Conservation (phyloP, 345 rosid species). For the Ceriops decandra region DNA sequence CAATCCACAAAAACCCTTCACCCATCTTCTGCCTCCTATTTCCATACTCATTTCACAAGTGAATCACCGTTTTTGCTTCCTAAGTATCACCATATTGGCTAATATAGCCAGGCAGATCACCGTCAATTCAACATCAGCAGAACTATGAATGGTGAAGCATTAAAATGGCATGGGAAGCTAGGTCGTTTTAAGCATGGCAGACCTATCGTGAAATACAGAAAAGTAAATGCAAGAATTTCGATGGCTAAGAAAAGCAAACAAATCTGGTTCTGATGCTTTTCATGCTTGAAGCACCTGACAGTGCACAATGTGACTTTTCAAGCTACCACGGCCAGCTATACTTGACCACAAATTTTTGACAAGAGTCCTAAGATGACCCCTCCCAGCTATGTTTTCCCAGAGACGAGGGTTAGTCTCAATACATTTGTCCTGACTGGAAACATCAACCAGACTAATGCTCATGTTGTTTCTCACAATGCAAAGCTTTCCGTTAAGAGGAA, state of each 20-base stretch:
- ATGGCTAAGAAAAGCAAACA: slow-evolving; percentile 15
- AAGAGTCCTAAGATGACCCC: slow-evolving; percentile 73
- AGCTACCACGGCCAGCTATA: slow-evolving; percentile 84
- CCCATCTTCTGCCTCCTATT: background rate
- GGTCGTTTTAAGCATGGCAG: slow-evolving; percentile 12
- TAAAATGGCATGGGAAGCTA: background rate
- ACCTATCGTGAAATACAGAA: slow-evolving; percentile 3
- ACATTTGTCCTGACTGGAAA: slow-evolving; percentile 61
- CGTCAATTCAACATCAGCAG: no score
- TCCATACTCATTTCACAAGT: no score
- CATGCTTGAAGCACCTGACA: slow-evolving; percentile 96
- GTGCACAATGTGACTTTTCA: slow-evolving; percentile 85
- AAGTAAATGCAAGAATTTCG: slow-evolving; percentile 16
- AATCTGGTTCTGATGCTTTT: slow-evolving; percentile 18
- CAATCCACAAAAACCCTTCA: background rate
- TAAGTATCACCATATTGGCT: no score
- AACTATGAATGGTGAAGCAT: background rate
- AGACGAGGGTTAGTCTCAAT: slow-evolving; percentile 59
- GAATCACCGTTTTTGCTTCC: no score
- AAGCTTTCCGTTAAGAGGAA: slow-evolving; percentile 74
- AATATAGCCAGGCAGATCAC: no score
- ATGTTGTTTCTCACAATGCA: slow-evolving; percentile 91
- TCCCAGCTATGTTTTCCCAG: slow-evolving; percentile 86
- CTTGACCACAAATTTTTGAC: slow-evolving; percentile 84
- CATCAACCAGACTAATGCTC: slow-evolving; percentile 93